Evolutionary conservation across 352 stramenopile species (phyloP).

Genomic region (Pythium brassicae): DNA sequence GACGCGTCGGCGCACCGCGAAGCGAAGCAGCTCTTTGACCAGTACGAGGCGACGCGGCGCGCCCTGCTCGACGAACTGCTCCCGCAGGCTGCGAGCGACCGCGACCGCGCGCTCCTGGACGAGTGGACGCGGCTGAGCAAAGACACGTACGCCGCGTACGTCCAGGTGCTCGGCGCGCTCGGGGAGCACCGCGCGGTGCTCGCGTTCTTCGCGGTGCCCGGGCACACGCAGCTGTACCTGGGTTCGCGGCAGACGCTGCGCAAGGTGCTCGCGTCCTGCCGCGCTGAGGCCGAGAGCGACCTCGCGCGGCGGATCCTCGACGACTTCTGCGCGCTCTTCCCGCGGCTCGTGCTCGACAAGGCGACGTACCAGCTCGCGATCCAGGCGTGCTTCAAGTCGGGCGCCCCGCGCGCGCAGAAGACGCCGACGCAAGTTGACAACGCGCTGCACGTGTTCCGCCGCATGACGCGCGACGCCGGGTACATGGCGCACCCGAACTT

Average conservation of each 20-base stretch:
- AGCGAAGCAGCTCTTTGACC: constrained; percentile 7
- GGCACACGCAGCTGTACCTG: constrained; percentile 1
- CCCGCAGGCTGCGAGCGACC: not conserved
- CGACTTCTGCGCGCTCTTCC: constrained; percentile 3
- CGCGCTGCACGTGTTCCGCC: constrained; percentile 25
- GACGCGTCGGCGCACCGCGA: not conserved
- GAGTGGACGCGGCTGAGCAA: constrained; percentile 10
- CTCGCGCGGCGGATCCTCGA: constrained; percentile 5
- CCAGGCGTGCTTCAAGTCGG: constrained; percentile 6
- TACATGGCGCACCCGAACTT: constrained; percentile 30
- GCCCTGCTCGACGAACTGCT: constrained; percentile 2
- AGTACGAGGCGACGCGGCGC: constrained; percentile 5
- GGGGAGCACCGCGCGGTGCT: not conserved
- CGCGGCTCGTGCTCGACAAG: constrained; percentile 12
- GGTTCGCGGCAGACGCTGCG: constrained; percentile 11
- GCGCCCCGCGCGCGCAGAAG: not conserved
- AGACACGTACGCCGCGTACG: constrained; percentile 7
- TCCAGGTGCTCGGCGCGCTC: constrained; percentile 5
- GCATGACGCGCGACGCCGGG: constrained; percentile 24
- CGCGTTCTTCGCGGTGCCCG: constrained; percentile 3
- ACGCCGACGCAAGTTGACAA: constrained; percentile 16
- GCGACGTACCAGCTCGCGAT: constrained; percentile 12
- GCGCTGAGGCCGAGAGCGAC: constrained; percentile 2
- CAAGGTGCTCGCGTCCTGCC: constrained; percentile 8
- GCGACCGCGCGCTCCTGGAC: constrained; percentile 1